Evolutionary conservation across 495 filamentous ascomycete species (phyloP).

Genomic region (Neurospora sp.): DNA sequence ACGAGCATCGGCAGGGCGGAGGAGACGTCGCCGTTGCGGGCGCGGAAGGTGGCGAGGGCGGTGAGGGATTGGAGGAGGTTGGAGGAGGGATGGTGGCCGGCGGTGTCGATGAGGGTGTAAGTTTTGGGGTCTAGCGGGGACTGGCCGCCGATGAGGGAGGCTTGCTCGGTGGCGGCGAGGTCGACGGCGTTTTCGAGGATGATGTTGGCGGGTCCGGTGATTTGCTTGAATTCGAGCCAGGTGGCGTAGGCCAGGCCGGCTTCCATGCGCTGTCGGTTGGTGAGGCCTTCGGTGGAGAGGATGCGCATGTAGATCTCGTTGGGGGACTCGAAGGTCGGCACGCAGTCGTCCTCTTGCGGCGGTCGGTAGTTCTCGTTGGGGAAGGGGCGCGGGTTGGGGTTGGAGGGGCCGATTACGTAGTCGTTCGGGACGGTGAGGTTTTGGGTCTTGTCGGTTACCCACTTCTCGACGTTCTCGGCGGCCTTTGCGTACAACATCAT

Average conservation of each 20-base stretch:
- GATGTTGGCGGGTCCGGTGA: conserved; percentile 23
- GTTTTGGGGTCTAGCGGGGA: conserved; percentile 50
- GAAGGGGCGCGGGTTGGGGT: conserved; percentile 66
- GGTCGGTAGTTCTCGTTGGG: conserved; percentile 45
- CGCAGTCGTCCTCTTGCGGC: conserved; percentile 63
- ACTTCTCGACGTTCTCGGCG: conserved; percentile 72
- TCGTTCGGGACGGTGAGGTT: conserved; percentile 57
- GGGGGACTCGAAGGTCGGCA: conserved; percentile 49
- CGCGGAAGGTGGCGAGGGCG: conserved; percentile 65
- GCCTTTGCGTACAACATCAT: conserved; percentile 65
- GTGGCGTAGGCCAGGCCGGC: conserved; percentile 73
- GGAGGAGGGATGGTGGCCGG: conserved; percentile 40
- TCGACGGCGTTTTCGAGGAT: conserved; percentile 18
- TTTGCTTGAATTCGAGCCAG: conserved; percentile 69
- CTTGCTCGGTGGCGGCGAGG: conserved; percentile 20
- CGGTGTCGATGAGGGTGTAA: conserved; percentile 42
- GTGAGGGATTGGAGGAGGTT: conserved; percentile 70
- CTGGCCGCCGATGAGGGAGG: conserved; percentile 13
- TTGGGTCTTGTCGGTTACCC: conserved; percentile 53
- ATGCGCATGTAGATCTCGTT: conserved; percentile 69
- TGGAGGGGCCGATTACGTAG: conserved; percentile 68
- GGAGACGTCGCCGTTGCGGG: conserved; percentile 49
- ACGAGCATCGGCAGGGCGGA: conserved; percentile 76
- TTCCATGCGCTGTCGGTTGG: conserved; percentile 59
- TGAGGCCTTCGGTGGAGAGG: conserved; percentile 66